phyloP scores from a whole-genome alignment of 495 filamentous ascomycete genomes.

The Tetracladium setigerum region DNA sequence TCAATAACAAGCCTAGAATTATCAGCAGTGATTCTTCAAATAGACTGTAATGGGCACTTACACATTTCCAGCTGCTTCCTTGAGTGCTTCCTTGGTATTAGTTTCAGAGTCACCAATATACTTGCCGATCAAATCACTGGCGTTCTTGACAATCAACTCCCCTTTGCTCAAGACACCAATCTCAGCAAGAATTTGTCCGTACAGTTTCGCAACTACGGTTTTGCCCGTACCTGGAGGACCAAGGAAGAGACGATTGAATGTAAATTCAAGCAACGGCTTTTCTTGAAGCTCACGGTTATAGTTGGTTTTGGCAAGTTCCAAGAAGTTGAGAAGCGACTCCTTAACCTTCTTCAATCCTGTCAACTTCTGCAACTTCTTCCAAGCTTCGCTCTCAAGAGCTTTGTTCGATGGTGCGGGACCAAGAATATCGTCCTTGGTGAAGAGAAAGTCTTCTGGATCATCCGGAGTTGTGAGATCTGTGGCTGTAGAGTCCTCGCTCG shows the following conservation, averaged over 20 bases:
- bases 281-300: conserved; percentile 57
- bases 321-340: conserved; percentile 43
- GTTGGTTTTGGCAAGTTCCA: conserved; percentile 53
- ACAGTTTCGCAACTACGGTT: conserved; percentile 69
- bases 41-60: conserved; percentile 49
- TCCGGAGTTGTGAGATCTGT: conserved; percentile 5
- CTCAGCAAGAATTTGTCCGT: conserved; percentile 56
- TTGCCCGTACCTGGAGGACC: conserved; percentile 71
- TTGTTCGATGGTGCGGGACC: conserved; percentile 49
- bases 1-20: conserved; percentile 53
- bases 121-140: conserved; percentile 60
- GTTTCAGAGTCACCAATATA: conserved; percentile 58
- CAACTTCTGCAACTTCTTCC: conserved; percentile 48
- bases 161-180: conserved; percentile 53
- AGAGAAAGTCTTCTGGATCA: conserved; percentile 25
- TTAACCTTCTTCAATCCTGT: conserved; percentile 60
- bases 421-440: conserved; percentile 50
- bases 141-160: conserved; percentile 63
- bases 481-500: not conserved
- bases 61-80: conserved; percentile 57
- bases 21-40: not conserved
- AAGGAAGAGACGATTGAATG: conserved; percentile 62
- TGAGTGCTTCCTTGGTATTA: conserved; percentile 62
- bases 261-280: conserved; percentile 45
- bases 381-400: conserved; percentile 36